These are phyloP conservation scores for Chlorociboria aeruginascens DNA, from an alignment of 495 filamentous ascomycete genomes.

Conservation along the genomic window DNA sequence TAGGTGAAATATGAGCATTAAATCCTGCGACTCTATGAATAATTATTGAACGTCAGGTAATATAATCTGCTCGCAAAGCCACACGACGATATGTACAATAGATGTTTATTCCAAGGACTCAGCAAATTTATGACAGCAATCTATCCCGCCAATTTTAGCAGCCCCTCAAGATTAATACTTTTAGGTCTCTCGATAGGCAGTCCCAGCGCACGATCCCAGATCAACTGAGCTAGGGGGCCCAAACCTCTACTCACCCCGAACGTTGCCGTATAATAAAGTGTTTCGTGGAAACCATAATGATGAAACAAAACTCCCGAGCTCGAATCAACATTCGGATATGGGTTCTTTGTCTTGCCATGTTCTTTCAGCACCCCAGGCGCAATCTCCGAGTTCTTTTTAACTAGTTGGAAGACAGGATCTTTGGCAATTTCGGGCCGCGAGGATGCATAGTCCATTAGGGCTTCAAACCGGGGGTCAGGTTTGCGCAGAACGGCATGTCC, in stretches of 20 bases:
- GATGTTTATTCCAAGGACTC: too few relatives aligned
- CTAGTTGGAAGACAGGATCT: slow-evolving; percentile 87
- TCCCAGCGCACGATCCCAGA: slow-evolving; percentile 92
- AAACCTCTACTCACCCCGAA: slow-evolving; percentile 90
- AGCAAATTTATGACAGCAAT: not conserved
- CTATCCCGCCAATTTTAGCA: slow-evolving; percentile 46
- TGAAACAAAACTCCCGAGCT: slow-evolving; percentile 89
- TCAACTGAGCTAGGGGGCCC: slow-evolving; percentile 83
- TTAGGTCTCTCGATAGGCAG: slow-evolving; percentile 97
- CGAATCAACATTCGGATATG: slow-evolving; percentile 90
- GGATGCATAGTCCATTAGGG: slow-evolving; percentile 88
- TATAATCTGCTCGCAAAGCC: too few relatives aligned
- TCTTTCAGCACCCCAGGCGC: slow-evolving; percentile 80
- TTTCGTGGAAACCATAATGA: slow-evolving; percentile 93
- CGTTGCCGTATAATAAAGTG: slow-evolving; percentile 93
- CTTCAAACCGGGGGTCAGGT: slow-evolving; percentile 91
- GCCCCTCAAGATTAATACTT: slow-evolving; percentile 82
- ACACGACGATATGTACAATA: too few relatives aligned
- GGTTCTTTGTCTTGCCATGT: slow-evolving; percentile 97
- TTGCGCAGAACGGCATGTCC: slow-evolving; percentile 97
- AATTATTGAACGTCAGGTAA: too few relatives aligned
- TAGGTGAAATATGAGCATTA: too few relatives aligned
- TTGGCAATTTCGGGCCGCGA: slow-evolving; percentile 70
- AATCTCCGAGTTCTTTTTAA: slow-evolving; percentile 66
- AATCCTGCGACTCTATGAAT: too few relatives aligned